Percentiles rank a stretch among this genome's conserved stretches.
phyloP scores from a whole-genome alignment of 495 filamentous ascomycete genomes.

The Parmelia sp. region DNA sequence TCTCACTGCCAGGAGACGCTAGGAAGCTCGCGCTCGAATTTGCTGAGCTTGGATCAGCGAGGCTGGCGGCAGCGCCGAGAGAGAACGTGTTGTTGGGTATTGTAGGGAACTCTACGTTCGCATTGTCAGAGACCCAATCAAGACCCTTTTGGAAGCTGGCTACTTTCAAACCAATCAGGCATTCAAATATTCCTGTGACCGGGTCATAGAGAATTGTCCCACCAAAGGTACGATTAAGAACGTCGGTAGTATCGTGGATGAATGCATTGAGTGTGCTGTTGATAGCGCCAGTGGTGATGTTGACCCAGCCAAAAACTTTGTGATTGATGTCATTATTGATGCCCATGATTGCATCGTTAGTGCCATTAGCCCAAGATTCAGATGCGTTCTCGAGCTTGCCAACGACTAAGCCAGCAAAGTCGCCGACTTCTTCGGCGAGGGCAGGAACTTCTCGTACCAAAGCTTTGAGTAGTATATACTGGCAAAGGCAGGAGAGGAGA shows the following conservation, averaged over 20 bases:
- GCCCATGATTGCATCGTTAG: conserved; percentile 64
- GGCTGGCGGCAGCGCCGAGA: conserved; percentile 60
- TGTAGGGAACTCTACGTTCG: conserved; percentile 72
- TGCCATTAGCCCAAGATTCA: conserved; percentile 63
- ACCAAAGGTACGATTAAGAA: conserved; percentile 71
- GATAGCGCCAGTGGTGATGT: conserved; percentile 67
- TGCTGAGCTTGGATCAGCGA: conserved; percentile 46
- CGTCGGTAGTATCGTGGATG: conserved; percentile 62
- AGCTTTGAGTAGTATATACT: conserved; percentile 67
- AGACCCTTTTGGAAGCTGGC: conserved; percentile 72
- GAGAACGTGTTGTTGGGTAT: conserved; percentile 80
- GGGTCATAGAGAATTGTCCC: conserved; percentile 69
- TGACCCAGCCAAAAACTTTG: conserved; percentile 84
- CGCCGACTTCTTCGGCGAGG: conserved; percentile 67
- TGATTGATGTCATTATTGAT: conserved; percentile 71
- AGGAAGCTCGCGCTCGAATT: conserved; percentile 62
- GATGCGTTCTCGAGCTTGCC: conserved; percentile 64
- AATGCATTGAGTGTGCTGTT: conserved; percentile 83
- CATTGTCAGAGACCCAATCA: conserved; percentile 82
- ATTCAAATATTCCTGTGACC: conserved; percentile 65
- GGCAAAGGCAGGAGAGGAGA: conserved; percentile 75
- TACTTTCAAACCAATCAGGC: conserved; percentile 70
- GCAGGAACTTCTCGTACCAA: conserved; percentile 71
- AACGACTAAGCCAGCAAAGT: conserved; percentile 78
- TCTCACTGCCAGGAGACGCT: conserved; percentile 56